Conservation (phyloP, 164 flowering plant species). For the Litsea cubeba region DNA sequence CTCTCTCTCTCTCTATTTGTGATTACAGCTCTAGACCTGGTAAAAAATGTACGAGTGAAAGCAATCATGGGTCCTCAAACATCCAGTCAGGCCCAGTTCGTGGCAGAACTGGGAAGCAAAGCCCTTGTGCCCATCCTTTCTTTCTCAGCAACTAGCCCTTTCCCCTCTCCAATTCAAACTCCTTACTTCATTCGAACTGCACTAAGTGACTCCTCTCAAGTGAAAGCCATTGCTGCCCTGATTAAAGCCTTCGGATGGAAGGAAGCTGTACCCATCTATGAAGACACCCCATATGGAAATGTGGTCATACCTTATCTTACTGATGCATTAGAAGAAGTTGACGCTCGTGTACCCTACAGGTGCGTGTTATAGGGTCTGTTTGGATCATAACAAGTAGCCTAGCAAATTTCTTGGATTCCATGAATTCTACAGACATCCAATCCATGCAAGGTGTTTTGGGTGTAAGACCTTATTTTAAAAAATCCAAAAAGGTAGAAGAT, state of each 20-base stretch:
- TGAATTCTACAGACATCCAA: conserved; percentile 12
- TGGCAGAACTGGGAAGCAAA: conserved; percentile 15
- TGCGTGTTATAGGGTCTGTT: conserved; percentile 16
- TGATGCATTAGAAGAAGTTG: conserved; percentile 16
- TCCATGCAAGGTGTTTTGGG: conserved; percentile 32
- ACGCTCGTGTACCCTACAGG: background rate
- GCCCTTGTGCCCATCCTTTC: conserved; percentile 20
- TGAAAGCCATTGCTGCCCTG: conserved; percentile 19
- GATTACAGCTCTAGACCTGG: conserved; percentile 14
- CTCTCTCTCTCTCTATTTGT: background rate
- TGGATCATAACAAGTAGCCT: conserved; percentile 25
- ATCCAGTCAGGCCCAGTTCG: conserved; percentile 19
- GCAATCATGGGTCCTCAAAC: conserved; percentile 24
- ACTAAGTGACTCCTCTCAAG: conserved; percentile 20
- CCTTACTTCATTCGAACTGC: conserved; percentile 18
- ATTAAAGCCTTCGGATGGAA: conserved; percentile 16
- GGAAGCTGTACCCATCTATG: conserved; percentile 16
- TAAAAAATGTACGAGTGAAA: conserved; percentile 18
- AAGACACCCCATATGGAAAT: conserved; percentile 17
- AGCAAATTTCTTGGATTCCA: conserved; percentile 5
- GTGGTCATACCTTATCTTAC: conserved; percentile 17
- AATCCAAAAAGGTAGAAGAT: conserved; percentile 3
- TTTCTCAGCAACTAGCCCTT: conserved; percentile 15
- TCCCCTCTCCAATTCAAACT: conserved; percentile 4
- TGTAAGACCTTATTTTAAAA: conserved; percentile 14